Base-by-base conservation (phyloP, 2,329 filamentous ascomycete genomes). In the Penicillium hesseltinei region DNA sequence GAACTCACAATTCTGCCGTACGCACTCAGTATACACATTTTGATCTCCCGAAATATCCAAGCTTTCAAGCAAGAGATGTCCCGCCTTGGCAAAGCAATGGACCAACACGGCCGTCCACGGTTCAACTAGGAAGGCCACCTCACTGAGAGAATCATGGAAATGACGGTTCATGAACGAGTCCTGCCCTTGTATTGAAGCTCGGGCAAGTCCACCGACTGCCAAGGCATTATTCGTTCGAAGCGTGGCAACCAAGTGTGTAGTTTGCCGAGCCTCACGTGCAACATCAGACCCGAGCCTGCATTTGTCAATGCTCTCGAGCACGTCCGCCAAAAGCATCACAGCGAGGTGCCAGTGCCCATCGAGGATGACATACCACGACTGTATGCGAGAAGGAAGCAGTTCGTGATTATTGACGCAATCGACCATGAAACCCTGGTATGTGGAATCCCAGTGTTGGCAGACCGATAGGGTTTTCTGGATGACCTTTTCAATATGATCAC, bases 351-450 rank as follows among this genome's bases (percentile, higher is more conserved):
- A 86, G 61, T 86, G 84, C 0, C 80, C 81, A 0, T 79, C 74
- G 25, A 86, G 77, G 51, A 83, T 81, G 15, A 84, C 77, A 58
- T 84, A 85, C 84, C 84, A 86, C 42, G 82, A 83, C 63, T 84
- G 82, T 5, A 86, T 78, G 15, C 80, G 80, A 11, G 78, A 65
- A 1, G 82, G 81, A 0, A 86, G 75, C 0, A 69, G 64, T 33
- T 80, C 74, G 57, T 84, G 82, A 57, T 82, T 70, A 2, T 75
- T 70, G 13, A 83, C 72, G 39, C 83, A 79, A 57, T 84, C 81
- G 17, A 74, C 67, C 63, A 84, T 81, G 61, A 86, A 82, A 0
- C 73, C 74, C 1, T 77, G 78, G 60, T 84, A 84, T 0, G 77
- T 76, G 23, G 68, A 65, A 54, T 82, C 80, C 83, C 83, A 86